These are phyloP conservation scores for Adansonia rubrostipa DNA, from an alignment of 441 rosid genomes.

Conservation along the genomic window DNA sequence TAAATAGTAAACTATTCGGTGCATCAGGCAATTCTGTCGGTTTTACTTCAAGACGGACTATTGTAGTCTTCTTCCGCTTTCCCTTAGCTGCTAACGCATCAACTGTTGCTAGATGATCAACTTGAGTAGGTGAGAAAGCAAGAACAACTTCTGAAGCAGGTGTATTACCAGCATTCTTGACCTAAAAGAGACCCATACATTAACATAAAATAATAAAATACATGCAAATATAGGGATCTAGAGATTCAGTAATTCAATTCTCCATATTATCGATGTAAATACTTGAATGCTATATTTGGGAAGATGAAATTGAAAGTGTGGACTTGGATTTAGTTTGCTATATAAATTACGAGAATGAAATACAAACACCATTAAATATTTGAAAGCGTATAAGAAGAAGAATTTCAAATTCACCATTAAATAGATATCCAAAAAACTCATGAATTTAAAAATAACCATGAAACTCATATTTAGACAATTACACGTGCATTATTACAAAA, in stretches of 20 bases:
- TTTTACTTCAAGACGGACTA: constrained; percentile 60
- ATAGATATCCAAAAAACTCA: neutral
- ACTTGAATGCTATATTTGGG: neutral
- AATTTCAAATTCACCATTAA: neutral
- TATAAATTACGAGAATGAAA: neutral
- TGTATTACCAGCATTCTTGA: constrained; percentile 72
- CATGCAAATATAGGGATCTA: neutral
- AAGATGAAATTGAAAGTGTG: neutral
- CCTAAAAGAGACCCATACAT: constrained; percentile 48
- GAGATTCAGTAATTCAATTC: neutral
- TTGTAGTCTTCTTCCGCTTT: constrained; percentile 74
- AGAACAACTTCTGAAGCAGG: constrained; percentile 77
- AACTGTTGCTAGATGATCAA: constrained; percentile 66
- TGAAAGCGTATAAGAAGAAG: neutral
- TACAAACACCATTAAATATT: neutral
- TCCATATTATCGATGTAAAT: neutral
- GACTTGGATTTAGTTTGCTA: neutral
- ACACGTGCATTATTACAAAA: no score
- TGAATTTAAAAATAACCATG: neutral
- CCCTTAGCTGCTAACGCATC: constrained; percentile 74
- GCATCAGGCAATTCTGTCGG: constrained; percentile 71
- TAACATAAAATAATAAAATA: neutral
- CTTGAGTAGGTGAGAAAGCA: constrained; percentile 78
- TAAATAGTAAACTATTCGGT: constrained; percentile 59
- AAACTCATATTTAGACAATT: no score